Conservation (phyloP, 371 early-diverging fungal species). For the Haplosporangium sp. region DNA sequence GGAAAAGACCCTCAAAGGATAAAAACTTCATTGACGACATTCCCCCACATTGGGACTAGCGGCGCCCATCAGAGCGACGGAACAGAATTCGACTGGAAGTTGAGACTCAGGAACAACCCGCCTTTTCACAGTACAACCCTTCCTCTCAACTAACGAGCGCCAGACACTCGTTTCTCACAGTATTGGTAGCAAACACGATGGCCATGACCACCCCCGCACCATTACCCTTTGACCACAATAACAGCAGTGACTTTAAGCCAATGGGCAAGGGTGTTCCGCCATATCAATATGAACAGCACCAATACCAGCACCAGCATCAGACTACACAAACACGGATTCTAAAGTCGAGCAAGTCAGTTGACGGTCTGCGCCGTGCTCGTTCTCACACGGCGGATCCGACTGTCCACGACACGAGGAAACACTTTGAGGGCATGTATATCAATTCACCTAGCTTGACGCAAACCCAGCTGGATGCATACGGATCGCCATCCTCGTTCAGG, state of each 20-base stretch:
- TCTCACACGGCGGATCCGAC: slow-evolving; percentile 44
- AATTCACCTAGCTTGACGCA: slow-evolving; percentile 38
- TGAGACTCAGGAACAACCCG: too few relatives aligned
- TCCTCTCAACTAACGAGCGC: not conserved
- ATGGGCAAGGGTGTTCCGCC: not conserved
- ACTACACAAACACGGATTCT: slow-evolving; percentile 14
- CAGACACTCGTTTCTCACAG: not conserved
- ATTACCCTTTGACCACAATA: slow-evolving; percentile 8
- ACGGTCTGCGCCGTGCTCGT: slow-evolving; percentile 37
- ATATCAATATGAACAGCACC: slow-evolving; percentile 5
- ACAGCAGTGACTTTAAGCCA: slow-evolving; percentile 13
- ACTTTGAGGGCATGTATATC: slow-evolving; percentile 34
- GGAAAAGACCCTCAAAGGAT: not conserved
- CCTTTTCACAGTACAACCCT: too few relatives aligned
- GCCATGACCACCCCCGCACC: slow-evolving; percentile 47
- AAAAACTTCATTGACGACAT: not conserved
- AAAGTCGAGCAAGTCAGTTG: slow-evolving; percentile 50
- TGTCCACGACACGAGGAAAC: slow-evolving; percentile 13
- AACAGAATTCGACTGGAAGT: too few relatives aligned
- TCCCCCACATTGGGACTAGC: too few relatives aligned
- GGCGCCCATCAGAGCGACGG: too few relatives aligned
- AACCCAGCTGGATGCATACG: slow-evolving; percentile 43
- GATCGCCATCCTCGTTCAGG: slow-evolving; percentile 4
- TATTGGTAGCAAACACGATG: slow-evolving; percentile 10
- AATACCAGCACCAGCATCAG: slow-evolving; percentile 7